Evolutionary conservation across 805 yeast species (phyloP).

Genomic region (Hanseniaspora guilliermondii): DNA sequence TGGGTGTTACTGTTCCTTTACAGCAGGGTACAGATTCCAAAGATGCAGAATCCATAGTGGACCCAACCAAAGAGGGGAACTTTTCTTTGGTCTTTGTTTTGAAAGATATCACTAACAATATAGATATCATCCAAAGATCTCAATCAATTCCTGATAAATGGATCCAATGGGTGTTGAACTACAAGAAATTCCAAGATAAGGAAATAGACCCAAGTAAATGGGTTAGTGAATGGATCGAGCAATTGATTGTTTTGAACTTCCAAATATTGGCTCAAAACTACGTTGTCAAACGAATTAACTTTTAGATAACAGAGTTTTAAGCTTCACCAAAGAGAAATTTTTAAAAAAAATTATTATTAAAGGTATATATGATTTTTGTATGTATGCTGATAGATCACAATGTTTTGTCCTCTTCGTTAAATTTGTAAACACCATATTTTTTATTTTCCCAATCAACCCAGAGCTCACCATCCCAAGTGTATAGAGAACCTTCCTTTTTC

Average conservation of each 20-base stretch:
- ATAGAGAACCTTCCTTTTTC: not conserved
- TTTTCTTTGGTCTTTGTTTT: constrained; percentile 68
- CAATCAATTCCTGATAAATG: constrained; percentile 85
- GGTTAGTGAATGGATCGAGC: constrained; percentile 68
- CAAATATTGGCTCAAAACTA: constrained; percentile 86
- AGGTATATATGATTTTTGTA: not conserved
- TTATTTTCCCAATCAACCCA: constrained; percentile 30
- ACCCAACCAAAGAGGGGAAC: constrained; percentile 34
- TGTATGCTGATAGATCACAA: not conserved
- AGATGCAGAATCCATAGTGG: constrained; percentile 26
- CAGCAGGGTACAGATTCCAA: constrained; percentile 18
- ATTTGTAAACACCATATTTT: constrained; percentile 20
- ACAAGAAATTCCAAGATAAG: constrained; percentile 32
- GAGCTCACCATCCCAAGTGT: constrained; percentile 17
- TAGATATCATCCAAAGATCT: constrained; percentile 62
- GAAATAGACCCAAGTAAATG: constrained; percentile 63
- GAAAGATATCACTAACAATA: constrained; percentile 65
- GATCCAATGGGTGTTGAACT: constrained; percentile 69
- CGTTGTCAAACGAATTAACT: constrained; percentile 72
- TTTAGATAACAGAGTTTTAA: not conserved
- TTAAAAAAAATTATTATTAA: not conserved
- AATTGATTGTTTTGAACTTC: constrained; percentile 63
- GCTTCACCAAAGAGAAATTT: too few relatives aligned
- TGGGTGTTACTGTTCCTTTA: constrained; percentile 37
- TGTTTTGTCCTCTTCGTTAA: not conserved